Percentiles rank a stretch among this genome's conserved stretches.
Conservation (phyloP, 768 basidiomycete genomes). For the Lactifluus rugatus region DNA sequence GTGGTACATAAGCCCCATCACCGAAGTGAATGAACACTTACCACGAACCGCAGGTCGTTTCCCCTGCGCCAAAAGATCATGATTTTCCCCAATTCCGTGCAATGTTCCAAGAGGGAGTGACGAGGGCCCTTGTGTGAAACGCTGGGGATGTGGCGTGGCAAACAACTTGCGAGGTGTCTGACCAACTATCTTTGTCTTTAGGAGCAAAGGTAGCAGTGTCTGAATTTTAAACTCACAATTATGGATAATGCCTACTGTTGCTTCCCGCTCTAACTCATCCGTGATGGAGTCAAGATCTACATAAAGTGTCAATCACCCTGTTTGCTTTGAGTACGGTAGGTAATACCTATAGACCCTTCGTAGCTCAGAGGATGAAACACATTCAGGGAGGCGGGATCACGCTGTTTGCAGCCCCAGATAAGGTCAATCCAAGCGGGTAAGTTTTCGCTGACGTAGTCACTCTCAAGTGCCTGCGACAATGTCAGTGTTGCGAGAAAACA, state of each 20-base stretch:
- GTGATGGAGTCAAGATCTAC: conserved; percentile 78
- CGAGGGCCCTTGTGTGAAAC: conserved; percentile 61
- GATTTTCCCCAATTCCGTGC: conserved; percentile 80
- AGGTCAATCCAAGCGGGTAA: conserved; percentile 89
- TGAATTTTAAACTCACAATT: conserved; percentile 55
- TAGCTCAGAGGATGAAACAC: conserved; percentile 92
- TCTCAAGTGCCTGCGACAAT: conserved; percentile 65
- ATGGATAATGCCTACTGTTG: conserved; percentile 91
- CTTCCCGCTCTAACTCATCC: conserved; percentile 81
- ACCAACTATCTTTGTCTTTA: conserved; percentile 47
- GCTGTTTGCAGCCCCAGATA: conserved; percentile 85
- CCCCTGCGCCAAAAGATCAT: conserved; percentile 54
- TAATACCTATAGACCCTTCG: conserved; percentile 73
- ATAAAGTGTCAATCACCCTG: neutral
- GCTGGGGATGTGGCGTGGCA: conserved; percentile 58
- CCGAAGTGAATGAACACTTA: conserved; percentile 21
- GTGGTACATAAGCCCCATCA: neutral
- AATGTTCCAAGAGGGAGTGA: conserved; percentile 61
- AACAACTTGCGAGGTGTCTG: conserved; percentile 90
- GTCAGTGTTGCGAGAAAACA: neutral
- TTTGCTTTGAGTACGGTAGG: neutral
- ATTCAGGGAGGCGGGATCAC: conserved; percentile 65
- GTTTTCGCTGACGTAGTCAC: conserved; percentile 73
- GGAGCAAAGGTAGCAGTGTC: neutral
- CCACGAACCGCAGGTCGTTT: conserved; percentile 44